Conservation (phyloP, 306 rosid genomes). For the Cajanus cajan region DNA sequence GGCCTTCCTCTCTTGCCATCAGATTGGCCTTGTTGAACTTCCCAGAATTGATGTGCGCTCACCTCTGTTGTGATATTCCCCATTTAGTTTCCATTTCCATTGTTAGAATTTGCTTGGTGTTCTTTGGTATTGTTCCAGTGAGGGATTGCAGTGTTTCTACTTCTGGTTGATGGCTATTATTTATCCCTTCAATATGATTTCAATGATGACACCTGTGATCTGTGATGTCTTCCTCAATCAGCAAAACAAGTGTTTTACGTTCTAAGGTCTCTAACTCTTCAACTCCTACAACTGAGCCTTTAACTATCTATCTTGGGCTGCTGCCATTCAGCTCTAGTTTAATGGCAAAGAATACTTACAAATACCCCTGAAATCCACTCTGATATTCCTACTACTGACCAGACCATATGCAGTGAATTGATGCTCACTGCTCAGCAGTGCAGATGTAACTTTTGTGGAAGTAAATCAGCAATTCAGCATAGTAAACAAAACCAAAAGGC, state of each 20-base stretch:
- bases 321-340: not conserved
- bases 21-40: not conserved
- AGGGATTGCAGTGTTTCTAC: not conserved
- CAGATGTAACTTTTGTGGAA: not conserved
- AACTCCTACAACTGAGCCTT: not conserved
- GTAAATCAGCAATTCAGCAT: not conserved
- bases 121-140: not conserved
- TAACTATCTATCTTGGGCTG: not conserved
- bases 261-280: not conserved
- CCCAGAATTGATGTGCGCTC: not conserved
- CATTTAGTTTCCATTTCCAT: not conserved
- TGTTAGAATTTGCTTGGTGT: not conserved
- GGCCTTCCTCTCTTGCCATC: not conserved
- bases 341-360: not conserved
- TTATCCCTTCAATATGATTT: conserved; percentile 11
- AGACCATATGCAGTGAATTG: not conserved
- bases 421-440: not conserved
- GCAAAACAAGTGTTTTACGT: not conserved
- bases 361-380: not conserved
- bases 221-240: not conserved
- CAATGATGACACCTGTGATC: not conserved
- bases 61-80: not conserved
- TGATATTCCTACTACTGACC: not conserved
- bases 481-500: not conserved
- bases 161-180: not conserved